These are phyloP conservation scores for Xylaria hypoxylon DNA, from an alignment of 2,329 filamentous ascomycete species.

Conservation along the genomic window DNA sequence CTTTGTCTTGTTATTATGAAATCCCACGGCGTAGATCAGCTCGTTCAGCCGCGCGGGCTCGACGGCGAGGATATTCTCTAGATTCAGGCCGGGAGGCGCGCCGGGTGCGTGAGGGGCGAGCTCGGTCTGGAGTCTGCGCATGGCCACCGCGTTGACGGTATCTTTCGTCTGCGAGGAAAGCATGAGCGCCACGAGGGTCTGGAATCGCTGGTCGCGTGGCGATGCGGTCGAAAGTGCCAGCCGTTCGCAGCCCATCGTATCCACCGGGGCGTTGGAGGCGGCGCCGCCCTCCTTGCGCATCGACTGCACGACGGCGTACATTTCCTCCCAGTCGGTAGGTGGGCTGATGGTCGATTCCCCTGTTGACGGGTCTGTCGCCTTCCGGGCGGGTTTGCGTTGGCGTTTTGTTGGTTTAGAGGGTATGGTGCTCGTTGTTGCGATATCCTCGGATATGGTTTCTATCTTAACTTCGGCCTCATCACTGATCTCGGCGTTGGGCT, in stretches of 20 bases:
- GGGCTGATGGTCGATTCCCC: constrained; percentile 40
- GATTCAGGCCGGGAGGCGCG: constrained; percentile 68
- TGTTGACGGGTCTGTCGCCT: constrained; percentile 42
- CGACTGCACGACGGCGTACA: constrained; percentile 80
- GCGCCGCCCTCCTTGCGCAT: constrained; percentile 73
- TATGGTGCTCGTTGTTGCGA: constrained; percentile 6
- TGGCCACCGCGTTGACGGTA: constrained; percentile 86
- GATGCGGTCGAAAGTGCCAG: constrained; percentile 68
- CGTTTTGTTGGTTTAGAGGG: constrained; percentile 29
- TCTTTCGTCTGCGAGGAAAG: constrained; percentile 94
- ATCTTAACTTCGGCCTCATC: constrained; percentile 17
- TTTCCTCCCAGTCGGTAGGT: constrained; percentile 70
- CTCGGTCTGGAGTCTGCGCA: constrained; percentile 80
- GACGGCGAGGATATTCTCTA: constrained; percentile 82
- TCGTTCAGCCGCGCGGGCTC: constrained; percentile 73
- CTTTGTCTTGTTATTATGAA: constrained; percentile 94
- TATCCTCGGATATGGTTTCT: constrained; percentile 19
- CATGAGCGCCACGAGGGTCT: constrained; percentile 90
- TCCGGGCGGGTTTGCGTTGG: constrained; percentile 48
- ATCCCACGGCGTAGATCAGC: constrained; percentile 86
- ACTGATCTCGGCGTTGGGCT: constrained; percentile 29
- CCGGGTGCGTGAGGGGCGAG: constrained; percentile 66
- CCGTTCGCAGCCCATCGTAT: constrained; percentile 95
- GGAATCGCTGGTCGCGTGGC: constrained; percentile 75
- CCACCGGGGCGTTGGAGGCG: constrained; percentile 83